Evolutionary conservation across 768 basidiomycete genomes (phyloP).

Genomic region (Podaxis sp.): DNA sequence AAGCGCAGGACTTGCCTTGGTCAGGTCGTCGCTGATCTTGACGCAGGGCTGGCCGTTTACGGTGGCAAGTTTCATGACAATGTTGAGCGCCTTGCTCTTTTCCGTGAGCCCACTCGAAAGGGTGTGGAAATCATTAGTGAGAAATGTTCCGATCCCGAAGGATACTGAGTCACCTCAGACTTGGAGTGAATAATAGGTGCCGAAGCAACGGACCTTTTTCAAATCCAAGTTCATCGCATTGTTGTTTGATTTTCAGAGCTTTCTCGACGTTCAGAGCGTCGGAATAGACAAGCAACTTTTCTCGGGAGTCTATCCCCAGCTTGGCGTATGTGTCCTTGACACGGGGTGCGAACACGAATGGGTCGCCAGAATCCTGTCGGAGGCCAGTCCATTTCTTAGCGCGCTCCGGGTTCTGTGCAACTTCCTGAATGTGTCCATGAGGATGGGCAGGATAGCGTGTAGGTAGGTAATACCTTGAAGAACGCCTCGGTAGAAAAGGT

Average conservation of each 20-base stretch:
- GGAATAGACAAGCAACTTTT: constrained; percentile 80
- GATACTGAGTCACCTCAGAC: constrained; percentile 46
- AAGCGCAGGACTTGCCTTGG: constrained; percentile 48
- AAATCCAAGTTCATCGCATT: constrained; percentile 74
- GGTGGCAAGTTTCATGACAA: constrained; percentile 88
- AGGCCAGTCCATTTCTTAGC: constrained; percentile 77
- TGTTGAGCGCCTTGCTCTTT: constrained; percentile 83
- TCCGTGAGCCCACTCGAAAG: constrained; percentile 37
- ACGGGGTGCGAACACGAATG: constrained; percentile 71
- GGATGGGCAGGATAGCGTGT: background rate
- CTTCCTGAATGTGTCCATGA: constrained; percentile 43
- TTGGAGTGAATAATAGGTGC: constrained; percentile 8
- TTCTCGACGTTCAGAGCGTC: constrained; percentile 76
- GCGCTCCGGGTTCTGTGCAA: constrained; percentile 50
- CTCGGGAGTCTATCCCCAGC: constrained; percentile 62
- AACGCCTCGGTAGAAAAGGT: constrained; percentile 90
- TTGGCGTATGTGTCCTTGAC: constrained; percentile 71
- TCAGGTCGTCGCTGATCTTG: constrained; percentile 91
- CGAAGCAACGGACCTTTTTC: constrained; percentile 39
- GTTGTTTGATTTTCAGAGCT: constrained; percentile 64
- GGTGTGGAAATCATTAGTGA: constrained; percentile 85
- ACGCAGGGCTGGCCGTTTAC: constrained; percentile 77
- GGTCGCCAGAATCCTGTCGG: constrained; percentile 94
- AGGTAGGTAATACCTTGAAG: constrained; percentile 54
- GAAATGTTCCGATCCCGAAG: constrained; percentile 91